These are phyloP conservation scores for Polytrichum formosum DNA, from an alignment of 225 moss, liverwort and hornwort genomes.

Conservation along the genomic window DNA sequence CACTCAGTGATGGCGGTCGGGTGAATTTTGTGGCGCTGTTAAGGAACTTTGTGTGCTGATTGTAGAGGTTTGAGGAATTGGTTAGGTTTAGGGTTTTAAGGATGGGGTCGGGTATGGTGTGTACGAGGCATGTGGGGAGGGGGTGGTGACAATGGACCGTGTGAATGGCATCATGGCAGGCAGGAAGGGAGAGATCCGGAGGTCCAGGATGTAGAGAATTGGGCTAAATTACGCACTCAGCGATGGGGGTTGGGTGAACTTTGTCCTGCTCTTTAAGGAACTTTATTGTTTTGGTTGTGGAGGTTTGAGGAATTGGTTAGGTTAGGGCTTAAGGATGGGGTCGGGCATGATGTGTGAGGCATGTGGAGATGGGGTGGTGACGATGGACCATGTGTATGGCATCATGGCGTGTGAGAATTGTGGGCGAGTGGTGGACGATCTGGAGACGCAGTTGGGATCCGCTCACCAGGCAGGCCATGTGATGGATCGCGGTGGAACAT, in stretches of 20 bases:
- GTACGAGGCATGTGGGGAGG: conserved; percentile 67
- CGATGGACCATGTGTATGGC: conserved; percentile 69
- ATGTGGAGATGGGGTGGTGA: conserved; percentile 71
- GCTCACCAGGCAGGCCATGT: conserved; percentile 74
- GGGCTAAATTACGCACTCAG: too few species aligned
- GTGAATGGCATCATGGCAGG: conserved; percentile 77
- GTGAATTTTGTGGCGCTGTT: too few species aligned
- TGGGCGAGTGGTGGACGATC: conserved; percentile 72
- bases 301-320: too few species aligned
- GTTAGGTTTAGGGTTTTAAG: background rate
- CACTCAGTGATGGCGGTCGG: too few species aligned
- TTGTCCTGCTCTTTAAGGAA: too few species aligned
- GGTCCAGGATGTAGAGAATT: too few species aligned
- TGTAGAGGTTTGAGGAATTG: too few species aligned
- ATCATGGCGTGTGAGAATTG: conserved; percentile 82
- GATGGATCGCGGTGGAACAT: conserved; percentile 74
- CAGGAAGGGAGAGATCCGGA: conserved; percentile 22
- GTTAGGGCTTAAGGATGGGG: conserved; percentile 21
- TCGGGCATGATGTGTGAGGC: conserved; percentile 40
- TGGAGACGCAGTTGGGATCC: conserved; percentile 57
- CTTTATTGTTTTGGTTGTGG: too few species aligned
- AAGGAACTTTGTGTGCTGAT: too few species aligned
- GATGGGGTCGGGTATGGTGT: conserved; percentile 31
- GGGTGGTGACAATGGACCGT: conserved; percentile 65
- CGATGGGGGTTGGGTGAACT: too few species aligned